These are phyloP conservation scores for Lactuca sativa DNA, from an alignment of 129 eudicot genomes.

Conservation along the genomic window DNA sequence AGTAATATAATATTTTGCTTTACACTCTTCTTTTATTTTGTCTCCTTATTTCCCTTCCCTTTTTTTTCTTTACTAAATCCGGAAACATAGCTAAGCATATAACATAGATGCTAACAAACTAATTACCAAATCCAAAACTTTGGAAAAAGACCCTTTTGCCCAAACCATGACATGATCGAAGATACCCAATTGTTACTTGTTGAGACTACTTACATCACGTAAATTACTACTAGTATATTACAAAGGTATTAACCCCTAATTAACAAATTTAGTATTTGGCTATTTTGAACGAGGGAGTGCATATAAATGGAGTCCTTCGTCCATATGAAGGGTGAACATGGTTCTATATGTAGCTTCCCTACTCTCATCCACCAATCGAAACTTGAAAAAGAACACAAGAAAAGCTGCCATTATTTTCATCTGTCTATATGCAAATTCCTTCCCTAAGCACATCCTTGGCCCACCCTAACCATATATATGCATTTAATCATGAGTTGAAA, in stretches of 20 bases:
- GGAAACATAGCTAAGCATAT: no score
- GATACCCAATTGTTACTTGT: no score
- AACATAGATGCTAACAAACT: no score
- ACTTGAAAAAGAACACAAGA: constrained; percentile 43
- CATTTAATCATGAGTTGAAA: neutral
- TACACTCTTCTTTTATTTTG: no score
- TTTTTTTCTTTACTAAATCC: no score
- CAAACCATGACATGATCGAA: no score
- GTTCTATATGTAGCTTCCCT: constrained; percentile 50
- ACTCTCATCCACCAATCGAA: constrained; percentile 38
- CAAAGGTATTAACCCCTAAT: neutral
- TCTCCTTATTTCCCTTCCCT: no score
- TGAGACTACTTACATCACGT: no score
- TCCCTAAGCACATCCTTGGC: constrained; percentile 60
- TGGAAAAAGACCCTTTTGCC: no score
- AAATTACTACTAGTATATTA: no score
- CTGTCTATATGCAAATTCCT: constrained; percentile 69
- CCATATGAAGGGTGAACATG: constrained; percentile 63
- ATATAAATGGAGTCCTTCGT: constrained; percentile 40
- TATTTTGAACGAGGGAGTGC: constrained; percentile 27
- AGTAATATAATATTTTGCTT: no score
- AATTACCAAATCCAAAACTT: no score
- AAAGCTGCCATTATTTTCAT: constrained; percentile 61
- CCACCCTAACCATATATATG: constrained; percentile 36
- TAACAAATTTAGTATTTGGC: neutral